phyloP scores from a whole-genome alignment of 1,139 yeast genomes.

The Geotrichum restrictum region DNA sequence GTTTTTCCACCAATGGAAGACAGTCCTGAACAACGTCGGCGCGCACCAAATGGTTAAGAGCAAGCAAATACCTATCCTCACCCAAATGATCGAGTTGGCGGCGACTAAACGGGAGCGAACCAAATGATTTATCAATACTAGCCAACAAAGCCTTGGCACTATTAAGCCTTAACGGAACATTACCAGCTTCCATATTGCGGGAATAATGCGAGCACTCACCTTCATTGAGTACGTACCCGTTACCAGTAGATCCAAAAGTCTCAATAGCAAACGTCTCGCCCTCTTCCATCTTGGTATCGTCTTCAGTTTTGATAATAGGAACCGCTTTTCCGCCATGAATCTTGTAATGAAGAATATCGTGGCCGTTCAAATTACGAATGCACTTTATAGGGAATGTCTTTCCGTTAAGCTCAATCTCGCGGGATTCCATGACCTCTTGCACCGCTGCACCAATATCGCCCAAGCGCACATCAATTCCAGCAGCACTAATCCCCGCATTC shows the following conservation, averaged over 20 bases:
- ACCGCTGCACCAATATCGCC: conserved; percentile 94
- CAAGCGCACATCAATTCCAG: conserved; percentile 92
- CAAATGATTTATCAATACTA: conserved; percentile 74
- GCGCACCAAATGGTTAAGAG: conserved; percentile 81
- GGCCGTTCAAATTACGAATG: conserved; percentile 90
- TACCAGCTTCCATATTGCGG: conserved; percentile 48
- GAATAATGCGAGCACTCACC: conserved; percentile 97
- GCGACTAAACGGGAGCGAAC: conserved; percentile 95
- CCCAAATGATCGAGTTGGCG: conserved; percentile 89
- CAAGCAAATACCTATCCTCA: conserved; percentile 84
- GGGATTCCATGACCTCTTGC: conserved; percentile 97
- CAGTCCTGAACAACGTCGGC: conserved; percentile 87
- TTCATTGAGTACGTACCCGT: conserved; percentile 76
- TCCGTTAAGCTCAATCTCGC: conserved; percentile 87
- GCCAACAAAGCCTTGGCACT: conserved; percentile 64
- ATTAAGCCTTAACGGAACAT: conserved; percentile 51
- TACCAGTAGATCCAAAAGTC: conserved; percentile 95
- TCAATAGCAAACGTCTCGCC: conserved; percentile 98
- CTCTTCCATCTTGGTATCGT: conserved; percentile 95
- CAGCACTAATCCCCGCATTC: conserved; percentile 82
- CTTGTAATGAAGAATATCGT: conserved; percentile 73
- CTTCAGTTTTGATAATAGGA: conserved; percentile 90
- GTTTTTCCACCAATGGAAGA: conserved; percentile 84
- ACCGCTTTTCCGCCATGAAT: conserved; percentile 96
- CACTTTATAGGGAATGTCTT: conserved; percentile 79